Evolutionary conservation across 2,329 filamentous ascomycete species (phyloP).

Genomic region (Aspergillus nomiae): DNA sequence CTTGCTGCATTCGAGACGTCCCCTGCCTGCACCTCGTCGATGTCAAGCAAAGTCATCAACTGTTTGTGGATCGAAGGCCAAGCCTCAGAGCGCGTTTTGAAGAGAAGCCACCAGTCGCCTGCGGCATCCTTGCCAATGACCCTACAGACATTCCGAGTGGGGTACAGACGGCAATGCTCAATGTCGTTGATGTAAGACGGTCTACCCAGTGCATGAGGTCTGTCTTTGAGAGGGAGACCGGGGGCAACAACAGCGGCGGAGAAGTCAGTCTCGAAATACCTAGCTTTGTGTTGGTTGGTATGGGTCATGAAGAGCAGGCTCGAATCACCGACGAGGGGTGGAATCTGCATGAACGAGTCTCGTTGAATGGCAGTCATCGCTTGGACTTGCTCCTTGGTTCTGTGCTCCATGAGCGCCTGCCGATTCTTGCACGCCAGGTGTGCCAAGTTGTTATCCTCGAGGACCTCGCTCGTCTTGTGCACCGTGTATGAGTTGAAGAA

Average conservation of each 20-base stretch:
- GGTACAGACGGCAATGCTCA: not conserved
- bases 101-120: slow-evolving; percentile 35
- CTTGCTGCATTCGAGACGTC: not conserved
- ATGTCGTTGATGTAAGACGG: slow-evolving; percentile 10
- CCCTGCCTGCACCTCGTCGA: not conserved
- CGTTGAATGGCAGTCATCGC: slow-evolving; percentile 5
- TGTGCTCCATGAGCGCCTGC: slow-evolving; percentile 11
- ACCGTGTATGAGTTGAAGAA: not conserved
- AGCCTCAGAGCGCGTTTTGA: not conserved
- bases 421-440: not conserved
- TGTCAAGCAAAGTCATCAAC: not conserved
- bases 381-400: slow-evolving; percentile 14
- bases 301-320: slow-evolving; percentile 37
- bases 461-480: not conserved
- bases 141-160: slow-evolving; percentile 22
- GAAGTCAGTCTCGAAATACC: slow-evolving; percentile 44
- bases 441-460: not conserved
- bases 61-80: slow-evolving; percentile 14
- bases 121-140: slow-evolving; percentile 34
- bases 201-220: slow-evolving; percentile 10
- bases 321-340: slow-evolving; percentile 36
- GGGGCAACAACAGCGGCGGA: slow-evolving; percentile 23
- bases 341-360: not conserved
- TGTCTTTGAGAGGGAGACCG: not conserved
- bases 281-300: slow-evolving; percentile 44